Percentiles rank a stretch among this genome's conserved stretches.
These are phyloP conservation scores for Diaporthe citri DNA, from an alignment of 2,329 filamentous ascomycete genomes.

Conservation along the genomic window DNA sequence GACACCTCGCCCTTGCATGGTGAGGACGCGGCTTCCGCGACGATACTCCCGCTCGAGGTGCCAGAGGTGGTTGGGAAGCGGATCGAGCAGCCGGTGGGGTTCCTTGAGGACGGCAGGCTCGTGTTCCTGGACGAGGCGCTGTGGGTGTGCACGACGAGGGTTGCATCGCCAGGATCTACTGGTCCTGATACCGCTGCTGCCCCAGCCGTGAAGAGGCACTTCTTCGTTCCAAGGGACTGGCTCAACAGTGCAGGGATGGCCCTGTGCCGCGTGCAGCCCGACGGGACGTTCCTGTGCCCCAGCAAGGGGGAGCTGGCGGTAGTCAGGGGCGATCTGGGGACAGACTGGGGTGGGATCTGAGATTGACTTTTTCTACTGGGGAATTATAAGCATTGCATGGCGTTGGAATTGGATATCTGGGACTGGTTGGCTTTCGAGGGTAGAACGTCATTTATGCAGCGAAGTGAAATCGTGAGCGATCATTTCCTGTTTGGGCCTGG, in stretches of 20 bases:
- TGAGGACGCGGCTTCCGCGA: not conserved
- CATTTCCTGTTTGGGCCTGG: slow-evolving; percentile 2
- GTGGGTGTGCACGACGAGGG: slow-evolving; percentile 42
- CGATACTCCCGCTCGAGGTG: slow-evolving; percentile 10
- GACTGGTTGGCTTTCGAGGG: not conserved
- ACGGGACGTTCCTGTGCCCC: slow-evolving; percentile 42
- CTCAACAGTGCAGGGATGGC: slow-evolving; percentile 39
- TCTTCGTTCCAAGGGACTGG: slow-evolving; percentile 46
- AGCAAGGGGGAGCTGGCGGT: slow-evolving; percentile 42
- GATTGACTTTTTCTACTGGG: not conserved
- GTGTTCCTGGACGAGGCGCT: slow-evolving; percentile 43
- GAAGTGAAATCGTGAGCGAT: not conserved
- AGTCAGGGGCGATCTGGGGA: slow-evolving; percentile 38
- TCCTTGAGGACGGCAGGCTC: slow-evolving; percentile 41
- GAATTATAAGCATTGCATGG: not conserved
- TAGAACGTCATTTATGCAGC: slow-evolving; percentile 15
- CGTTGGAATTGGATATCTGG: not conserved
- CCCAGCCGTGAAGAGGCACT: slow-evolving; percentile 39
- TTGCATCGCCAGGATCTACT: not conserved
- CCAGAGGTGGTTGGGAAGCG: slow-evolving; percentile 10
- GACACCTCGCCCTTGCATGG: slow-evolving; percentile 40
- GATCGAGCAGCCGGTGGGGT: slow-evolving; percentile 38
- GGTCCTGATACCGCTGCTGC: not conserved
- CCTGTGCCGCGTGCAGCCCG: slow-evolving; percentile 39
- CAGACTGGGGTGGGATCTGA: slow-evolving; percentile 39